A percentile compares a stretch with the other conserved stretches of the same genome.
Evolutionary conservation across 176 grass and related monocot genomes (phyloP).

Genomic region (Triticum turgidum): DNA sequence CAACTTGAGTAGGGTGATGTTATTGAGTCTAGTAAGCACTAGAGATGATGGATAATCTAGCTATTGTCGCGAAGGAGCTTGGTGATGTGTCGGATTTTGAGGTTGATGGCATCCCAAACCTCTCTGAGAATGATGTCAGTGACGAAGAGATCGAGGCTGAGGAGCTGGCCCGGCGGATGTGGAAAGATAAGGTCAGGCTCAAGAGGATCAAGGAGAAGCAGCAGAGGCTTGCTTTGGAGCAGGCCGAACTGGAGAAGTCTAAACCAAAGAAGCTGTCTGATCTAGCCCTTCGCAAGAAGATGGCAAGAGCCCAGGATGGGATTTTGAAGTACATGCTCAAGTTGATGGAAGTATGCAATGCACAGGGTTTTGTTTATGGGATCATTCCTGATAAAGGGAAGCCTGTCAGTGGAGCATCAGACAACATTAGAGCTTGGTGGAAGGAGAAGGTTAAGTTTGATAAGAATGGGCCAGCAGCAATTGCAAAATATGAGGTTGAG

Average conservation of each 20-base stretch:
- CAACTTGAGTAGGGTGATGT: neutral
- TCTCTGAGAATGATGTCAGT: slow-evolving; percentile 89
- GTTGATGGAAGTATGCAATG: slow-evolving; percentile 58
- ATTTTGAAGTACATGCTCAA: slow-evolving; percentile 97
- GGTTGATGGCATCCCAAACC: slow-evolving; percentile 52
- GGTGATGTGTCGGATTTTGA: slow-evolving; percentile 64
- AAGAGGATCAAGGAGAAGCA: slow-evolving; percentile 78
- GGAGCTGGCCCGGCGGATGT: slow-evolving; percentile 76
- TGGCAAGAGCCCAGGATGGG: slow-evolving; percentile 82
- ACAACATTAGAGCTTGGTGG: slow-evolving; percentile 66
- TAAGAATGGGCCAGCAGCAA: slow-evolving; percentile 42
- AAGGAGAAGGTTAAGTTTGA: slow-evolving; percentile 61
- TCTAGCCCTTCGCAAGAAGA: slow-evolving; percentile 80
- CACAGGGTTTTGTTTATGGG: slow-evolving; percentile 44
- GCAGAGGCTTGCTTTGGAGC: slow-evolving; percentile 44
- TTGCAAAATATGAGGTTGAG: slow-evolving; percentile 45
- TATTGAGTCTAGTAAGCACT: neutral
- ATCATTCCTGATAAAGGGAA: slow-evolving; percentile 51
- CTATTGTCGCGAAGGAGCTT: slow-evolving; percentile 44
- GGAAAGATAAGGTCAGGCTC: slow-evolving; percentile 88
- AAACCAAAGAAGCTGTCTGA: slow-evolving; percentile 65
- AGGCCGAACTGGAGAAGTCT: slow-evolving; percentile 35
- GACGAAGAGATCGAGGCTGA: slow-evolving; percentile 87
- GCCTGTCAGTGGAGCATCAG: slow-evolving; percentile 53
- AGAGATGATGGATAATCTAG: slow-evolving; percentile 53